A percentile compares a stretch with the other conserved stretches of the same genome.
These are phyloP conservation scores for Acrodontium crateriforme DNA, from an alignment of 2,329 filamentous ascomycete species.

Conservation along the genomic window DNA sequence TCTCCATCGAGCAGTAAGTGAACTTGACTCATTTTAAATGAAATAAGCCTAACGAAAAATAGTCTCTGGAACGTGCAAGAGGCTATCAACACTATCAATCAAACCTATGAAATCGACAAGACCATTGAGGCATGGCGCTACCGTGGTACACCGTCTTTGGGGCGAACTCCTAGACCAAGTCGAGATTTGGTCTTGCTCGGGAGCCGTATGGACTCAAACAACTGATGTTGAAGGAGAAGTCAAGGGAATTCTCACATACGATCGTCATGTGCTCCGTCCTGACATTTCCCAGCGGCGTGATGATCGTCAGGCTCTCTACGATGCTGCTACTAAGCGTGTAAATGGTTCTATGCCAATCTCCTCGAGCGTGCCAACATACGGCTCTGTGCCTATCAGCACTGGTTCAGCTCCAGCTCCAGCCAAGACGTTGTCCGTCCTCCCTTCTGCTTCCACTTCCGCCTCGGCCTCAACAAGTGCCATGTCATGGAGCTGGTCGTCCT, in stretches of 20 bases:
- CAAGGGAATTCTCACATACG: conserved; percentile 52
- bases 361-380: background rate
- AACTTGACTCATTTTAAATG: no score
- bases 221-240: conserved; percentile 64
- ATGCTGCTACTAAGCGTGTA: conserved; percentile 27
- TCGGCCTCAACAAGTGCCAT: no score
- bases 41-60: no score
- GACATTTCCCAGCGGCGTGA: conserved; percentile 43
- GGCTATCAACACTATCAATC: conserved; percentile 46
- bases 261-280: conserved; percentile 46
- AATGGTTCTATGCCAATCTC: conserved; percentile 4
- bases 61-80: conserved; percentile 50
- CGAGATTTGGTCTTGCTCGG: conserved; percentile 47
- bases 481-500: no score
- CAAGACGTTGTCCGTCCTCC: no score
- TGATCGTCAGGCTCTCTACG: conserved; percentile 46
- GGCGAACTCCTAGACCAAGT: conserved; percentile 35
- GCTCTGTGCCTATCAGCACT: background rate
- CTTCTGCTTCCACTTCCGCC: no score
- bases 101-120: conserved; percentile 53
- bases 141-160: conserved; percentile 41
- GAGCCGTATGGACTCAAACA: conserved; percentile 59
- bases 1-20: conserved; percentile 48
- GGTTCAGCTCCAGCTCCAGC: background rate
- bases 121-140: conserved; percentile 52